Evolutionary conservation across 1,284 basidiomycete genomes (phyloP), one percentile per base, ranked within the genome.

Genomic region (Xerocomus nothofagi): DNA sequence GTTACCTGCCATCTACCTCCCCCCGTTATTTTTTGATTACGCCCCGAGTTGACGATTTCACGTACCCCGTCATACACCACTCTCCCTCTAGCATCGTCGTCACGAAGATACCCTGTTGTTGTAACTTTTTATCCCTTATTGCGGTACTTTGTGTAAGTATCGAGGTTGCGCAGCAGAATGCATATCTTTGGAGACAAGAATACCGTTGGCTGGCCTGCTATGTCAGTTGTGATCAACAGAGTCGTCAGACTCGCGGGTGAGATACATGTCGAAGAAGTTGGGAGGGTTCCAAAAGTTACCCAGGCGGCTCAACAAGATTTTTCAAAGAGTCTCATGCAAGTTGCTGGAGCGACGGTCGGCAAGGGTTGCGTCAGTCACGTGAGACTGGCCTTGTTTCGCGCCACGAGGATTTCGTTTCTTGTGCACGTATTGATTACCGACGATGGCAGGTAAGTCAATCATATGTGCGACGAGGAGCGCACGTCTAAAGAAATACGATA

Each of bases 41-140:
- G 63, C 36, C 45, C 49, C 40, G 47, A 50, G 42, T 53, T 67
- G 63, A 69, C 63, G 66, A 69, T 65, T 47, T 67, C 29, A 68
- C 66, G 62, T 64, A 65, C 56, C 54, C 43, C 14, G 43, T 47
- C 49, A 18, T 44, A 44, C 51, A 42, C 43, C 57, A 33, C 47
- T 21, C 15, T 21, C 15, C 38, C 50, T 12, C 38, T 23, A 48
- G 54, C 65, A 64, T 60, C 47, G 60, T 65, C 63, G 60, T 65
- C 63, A 69, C 61, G 59, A 64, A 66, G 63, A 65, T 68, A 65
- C 63, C 67, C 65, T 63, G 63, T 68, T 68, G 62, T 60, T 51
- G 63, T 69, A 53, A 56, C 61, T 56, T 51, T 57, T 62, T 58
- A 53, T 61, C 50, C 23, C 26, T 61, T 59, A 55, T 61, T 56